Evolutionary conservation across 225 moss, liverwort and hornwort species (phyloP), one percentile per base, ranked within the genome.

Genomic region (Lunularia cruciata): DNA sequence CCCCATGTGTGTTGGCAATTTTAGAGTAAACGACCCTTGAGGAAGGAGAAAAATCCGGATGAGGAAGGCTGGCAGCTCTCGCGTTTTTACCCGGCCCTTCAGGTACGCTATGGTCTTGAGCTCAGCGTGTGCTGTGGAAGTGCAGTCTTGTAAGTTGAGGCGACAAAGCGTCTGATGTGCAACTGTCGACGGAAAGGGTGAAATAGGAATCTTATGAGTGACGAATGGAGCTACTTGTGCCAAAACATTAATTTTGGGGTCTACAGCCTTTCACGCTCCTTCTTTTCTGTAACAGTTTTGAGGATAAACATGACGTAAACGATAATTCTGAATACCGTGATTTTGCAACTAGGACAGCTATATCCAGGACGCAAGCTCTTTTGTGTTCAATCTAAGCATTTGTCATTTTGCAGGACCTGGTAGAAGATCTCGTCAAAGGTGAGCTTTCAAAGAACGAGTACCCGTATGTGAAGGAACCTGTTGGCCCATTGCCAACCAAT

Each of bases 61-160:
- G 92, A 91, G 76, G 86, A 86, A 64, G 71, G 80, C 58, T 93
- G 98, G 98, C 87, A 91, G 43, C 84, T 98, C 43, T 89, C 98
- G 33, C 85, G 93, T 19, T 98, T 98, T 69, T 93, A 91, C 77
- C 98, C 98, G 35, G 78, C 93, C 59, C 78, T 98, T 33, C 90
- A 98, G 91, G 98, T 91, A 75, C 16, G 39, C 3, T 58, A 32
- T 31, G 5, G 25, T 45, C 18, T 42, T 0, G 43, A 40, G 15
- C 19, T 63, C 32, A 32, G 16, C 56, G 31, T n/a, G 2, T 30
- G 28, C 56, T 56, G 30, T 15, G 32, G 3, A 57, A 10, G 26
- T 31, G 31, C 32, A 15, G 15, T 32, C 12, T 3, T 10, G 5
- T 22, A 52, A 3, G 23, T 52, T 23, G 25, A 23, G 25, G 2